Evolutionary conservation across 805 yeast species (phyloP).

Genomic region (Candida jianshihensis): DNA sequence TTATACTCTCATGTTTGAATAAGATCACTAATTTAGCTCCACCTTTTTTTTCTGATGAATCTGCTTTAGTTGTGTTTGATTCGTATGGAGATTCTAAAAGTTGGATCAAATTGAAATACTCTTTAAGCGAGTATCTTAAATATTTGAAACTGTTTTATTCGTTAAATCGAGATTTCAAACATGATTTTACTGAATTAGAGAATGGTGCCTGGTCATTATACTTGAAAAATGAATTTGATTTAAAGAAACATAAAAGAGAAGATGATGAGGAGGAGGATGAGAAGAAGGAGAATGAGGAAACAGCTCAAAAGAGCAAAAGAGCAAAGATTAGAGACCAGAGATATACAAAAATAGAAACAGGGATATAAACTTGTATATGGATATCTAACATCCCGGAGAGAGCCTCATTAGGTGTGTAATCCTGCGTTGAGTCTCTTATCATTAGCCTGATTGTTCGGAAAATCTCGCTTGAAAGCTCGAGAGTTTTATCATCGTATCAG

Average conservation of each 20-base stretch:
- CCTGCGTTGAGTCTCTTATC: no score
- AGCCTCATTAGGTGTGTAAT: no score
- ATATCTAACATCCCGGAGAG: no score
- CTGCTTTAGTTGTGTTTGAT: slow-evolving; percentile 13
- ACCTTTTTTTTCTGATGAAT: slow-evolving; percentile 23
- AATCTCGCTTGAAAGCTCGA: no score
- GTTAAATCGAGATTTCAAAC: slow-evolving; percentile 6
- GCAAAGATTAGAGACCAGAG: no score
- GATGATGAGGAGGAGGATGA: neutral
- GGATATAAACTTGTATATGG: no score
- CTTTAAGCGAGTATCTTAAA: slow-evolving; percentile 14
- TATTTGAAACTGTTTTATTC: slow-evolving; percentile 10
- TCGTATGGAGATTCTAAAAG: slow-evolving; percentile 1
- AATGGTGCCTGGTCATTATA: slow-evolving; percentile 19
- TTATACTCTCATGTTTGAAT: slow-evolving; percentile 14
- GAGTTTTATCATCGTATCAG: no score
- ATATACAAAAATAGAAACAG: no score
- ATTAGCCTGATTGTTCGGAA: no score
- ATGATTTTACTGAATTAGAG: slow-evolving; percentile 14
- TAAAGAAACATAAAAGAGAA: neutral
- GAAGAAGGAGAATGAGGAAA: neutral
- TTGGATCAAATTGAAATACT: slow-evolving; percentile 15
- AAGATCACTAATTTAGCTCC: slow-evolving; percentile 15
- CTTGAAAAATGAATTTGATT: slow-evolving; percentile 3
- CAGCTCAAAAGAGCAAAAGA: neutral